These are phyloP conservation scores for Lactifluus subvellereus DNA, from an alignment of 768 basidiomycete genomes.

Conservation along the genomic window DNA sequence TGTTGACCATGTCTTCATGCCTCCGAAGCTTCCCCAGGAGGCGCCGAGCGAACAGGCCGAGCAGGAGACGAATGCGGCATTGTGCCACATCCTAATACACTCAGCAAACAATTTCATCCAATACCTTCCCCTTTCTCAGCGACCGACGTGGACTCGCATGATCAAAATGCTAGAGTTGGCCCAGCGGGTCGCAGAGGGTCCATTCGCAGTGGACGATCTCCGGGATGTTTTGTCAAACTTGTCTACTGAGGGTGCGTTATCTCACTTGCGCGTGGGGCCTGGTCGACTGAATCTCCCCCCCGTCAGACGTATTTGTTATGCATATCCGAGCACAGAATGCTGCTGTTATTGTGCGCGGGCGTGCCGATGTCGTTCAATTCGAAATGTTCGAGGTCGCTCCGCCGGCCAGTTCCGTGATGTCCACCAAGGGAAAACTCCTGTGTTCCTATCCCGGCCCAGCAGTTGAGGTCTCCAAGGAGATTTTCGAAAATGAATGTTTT, in stretches of 20 bases:
- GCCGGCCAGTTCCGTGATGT: slow-evolving; percentile 33
- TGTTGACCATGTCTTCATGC: slow-evolving; percentile 9
- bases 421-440: slow-evolving; percentile 37
- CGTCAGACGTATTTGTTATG: slow-evolving; percentile 6
- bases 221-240: neutral
- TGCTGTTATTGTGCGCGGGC: slow-evolving; percentile 1
- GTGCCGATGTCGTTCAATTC: slow-evolving; percentile 3
- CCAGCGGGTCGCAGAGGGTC: too few species aligned
- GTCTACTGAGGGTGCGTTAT: neutral
- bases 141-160: neutral
- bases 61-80: neutral
- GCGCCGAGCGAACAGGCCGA: neutral
- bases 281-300: neutral
- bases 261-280: neutral
- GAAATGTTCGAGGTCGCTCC: slow-evolving; percentile 44
- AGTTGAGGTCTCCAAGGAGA: slow-evolving; percentile 31
- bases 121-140: neutral
- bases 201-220: neutral
- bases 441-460: slow-evolving; percentile 44
- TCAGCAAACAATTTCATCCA: neutral
- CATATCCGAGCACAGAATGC: slow-evolving; percentile 14
- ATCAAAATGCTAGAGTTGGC: slow-evolving; percentile 1
- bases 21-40: slow-evolving; percentile 13
- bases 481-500: slow-evolving; percentile 31
- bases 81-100: slow-evolving; percentile 9